Base-by-base conservation (phyloP, 2,329 filamentous ascomycete genomes). In the Mycosphaerella arachidis region DNA sequence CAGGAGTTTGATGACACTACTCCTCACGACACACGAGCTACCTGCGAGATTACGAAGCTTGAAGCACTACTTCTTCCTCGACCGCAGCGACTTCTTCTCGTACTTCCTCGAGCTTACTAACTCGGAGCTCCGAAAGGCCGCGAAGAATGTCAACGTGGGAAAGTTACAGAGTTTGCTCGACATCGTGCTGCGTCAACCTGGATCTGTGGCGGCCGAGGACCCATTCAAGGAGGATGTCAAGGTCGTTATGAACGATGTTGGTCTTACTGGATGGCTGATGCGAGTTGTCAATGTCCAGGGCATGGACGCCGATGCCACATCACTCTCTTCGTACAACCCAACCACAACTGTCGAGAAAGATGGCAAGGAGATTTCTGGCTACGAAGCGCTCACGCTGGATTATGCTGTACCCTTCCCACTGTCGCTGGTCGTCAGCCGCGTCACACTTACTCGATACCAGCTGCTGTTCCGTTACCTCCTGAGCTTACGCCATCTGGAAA, bases 1-100 rank as follows among this genome's bases (percentile, higher is more conserved):
- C 75, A 89, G 92, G 59, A 96, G 93, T 7, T 82, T 99, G 24
- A 87, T 99, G 77, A 89, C 92, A 61, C 82, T 99, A 0, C 86
- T 99, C 2, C 82, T 99, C 45, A 97, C 93, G 0, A 94, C 94
- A 6, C 94, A 99, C 72, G 90, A 90, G 12, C 83, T 99, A 5
- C 92, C 93, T 0, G 89, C 90, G 30, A 86, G 94, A 40, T 82
- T 99, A 58, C 86, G 89, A 50, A 97, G 93, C 13, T 81, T 99
- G 43, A 99, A 99, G 74, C 94, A 99, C 76, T 99, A 99, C 78
- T 99, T 97, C 80, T 99, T 99, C 81, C 86, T 99, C 63, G 93
- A 97, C 69, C 89, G 92, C 8, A 97, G 94, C 35, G 94, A 99
- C 74, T 99, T 96, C 79, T 97, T 99, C 75, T 92, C 92, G 2